A percentile compares a stretch with the other conserved stretches of the same genome.
phyloP scores from a whole-genome alignment of 202 grass and related monocot species.

The Zizania palustris region DNA sequence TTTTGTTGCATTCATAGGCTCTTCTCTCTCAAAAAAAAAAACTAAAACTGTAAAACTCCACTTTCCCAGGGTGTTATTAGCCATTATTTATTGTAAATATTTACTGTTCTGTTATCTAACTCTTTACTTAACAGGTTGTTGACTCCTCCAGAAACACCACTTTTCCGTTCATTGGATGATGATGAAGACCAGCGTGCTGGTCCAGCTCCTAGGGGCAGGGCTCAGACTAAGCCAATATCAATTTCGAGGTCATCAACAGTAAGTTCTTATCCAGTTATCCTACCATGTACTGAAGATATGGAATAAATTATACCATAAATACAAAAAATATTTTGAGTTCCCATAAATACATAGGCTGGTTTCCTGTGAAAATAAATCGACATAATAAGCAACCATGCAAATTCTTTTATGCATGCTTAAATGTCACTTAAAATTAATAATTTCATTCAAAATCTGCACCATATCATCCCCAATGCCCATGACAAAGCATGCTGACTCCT shows the following conservation, averaged over 20 bases:
- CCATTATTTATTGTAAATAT: not conserved
- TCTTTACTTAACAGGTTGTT: slow-evolving; percentile 63
- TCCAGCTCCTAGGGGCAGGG: slow-evolving; percentile 68
- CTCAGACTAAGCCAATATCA: slow-evolving; percentile 63
- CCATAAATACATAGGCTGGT: not conserved
- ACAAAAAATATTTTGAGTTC: not conserved
- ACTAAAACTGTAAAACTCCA: slow-evolving; percentile 2
- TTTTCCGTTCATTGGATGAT: slow-evolving; percentile 90
- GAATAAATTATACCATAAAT: not conserved
- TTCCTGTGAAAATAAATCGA: not conserved
- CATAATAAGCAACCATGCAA: slow-evolving; percentile 1
- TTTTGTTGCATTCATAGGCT: not conserved
- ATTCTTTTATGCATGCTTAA: not conserved
- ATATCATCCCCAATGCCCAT: not conserved
- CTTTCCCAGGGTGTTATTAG: not conserved
- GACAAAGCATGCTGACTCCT: not conserved
- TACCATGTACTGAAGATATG: slow-evolving; percentile 1
- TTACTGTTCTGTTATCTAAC: slow-evolving; percentile 6
- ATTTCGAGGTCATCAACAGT: slow-evolving; percentile 76
- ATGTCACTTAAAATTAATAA: not conserved
- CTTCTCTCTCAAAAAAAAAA: not conserved
- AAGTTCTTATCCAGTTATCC: slow-evolving; percentile 11
- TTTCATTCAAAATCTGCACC: not conserved
- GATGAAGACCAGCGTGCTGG: slow-evolving; percentile 46
- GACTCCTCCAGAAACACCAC: slow-evolving; percentile 92